Evolutionary conservation across 345 rosid species (phyloP).

Genomic region (Eucalyptus pauciflora): DNA sequence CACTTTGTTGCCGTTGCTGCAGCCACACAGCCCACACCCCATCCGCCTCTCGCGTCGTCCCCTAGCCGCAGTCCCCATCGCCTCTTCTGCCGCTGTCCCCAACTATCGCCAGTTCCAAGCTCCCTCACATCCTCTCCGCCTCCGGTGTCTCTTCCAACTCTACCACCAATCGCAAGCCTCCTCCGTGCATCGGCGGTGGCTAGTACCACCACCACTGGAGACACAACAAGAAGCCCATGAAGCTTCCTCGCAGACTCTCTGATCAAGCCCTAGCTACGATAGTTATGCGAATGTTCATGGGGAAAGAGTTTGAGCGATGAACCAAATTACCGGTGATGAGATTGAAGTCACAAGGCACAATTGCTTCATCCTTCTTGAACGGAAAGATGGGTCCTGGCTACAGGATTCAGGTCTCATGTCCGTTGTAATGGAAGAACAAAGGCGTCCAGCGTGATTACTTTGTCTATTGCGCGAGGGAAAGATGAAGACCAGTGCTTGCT

Average conservation of each 20-base stretch:
- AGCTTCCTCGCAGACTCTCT: neutral
- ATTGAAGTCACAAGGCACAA: conserved; percentile 76
- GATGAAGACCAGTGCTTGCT: neutral
- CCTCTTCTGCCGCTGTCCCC: neutral
- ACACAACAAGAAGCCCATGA: neutral
- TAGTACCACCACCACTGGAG: fast-evolving
- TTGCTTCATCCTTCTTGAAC: conserved; percentile 51
- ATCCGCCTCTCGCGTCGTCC: too few species aligned
- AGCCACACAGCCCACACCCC: too few species aligned
- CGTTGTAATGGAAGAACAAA: conserved; percentile 62
- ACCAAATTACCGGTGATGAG: conserved; percentile 37
- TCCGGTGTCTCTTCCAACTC: neutral
- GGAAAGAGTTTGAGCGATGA: neutral
- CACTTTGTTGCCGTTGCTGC: too few species aligned
- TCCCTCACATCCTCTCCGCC: fast-evolving
- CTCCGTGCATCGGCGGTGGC: fast-evolving
- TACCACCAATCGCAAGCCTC: neutral
- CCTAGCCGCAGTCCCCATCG: too few species aligned
- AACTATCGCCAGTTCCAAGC: fast-evolving
- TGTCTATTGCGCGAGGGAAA: neutral
- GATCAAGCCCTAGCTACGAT: neutral
- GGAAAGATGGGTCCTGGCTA: conserved; percentile 20
- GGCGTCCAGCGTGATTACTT: conserved; percentile 5
- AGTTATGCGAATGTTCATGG: neutral
- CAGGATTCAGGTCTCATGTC: conserved; percentile 67